These are phyloP conservation scores for Phalaenopsis hybrid DNA, from an alignment of 116 monocot genomes.

Conservation along the genomic window DNA sequence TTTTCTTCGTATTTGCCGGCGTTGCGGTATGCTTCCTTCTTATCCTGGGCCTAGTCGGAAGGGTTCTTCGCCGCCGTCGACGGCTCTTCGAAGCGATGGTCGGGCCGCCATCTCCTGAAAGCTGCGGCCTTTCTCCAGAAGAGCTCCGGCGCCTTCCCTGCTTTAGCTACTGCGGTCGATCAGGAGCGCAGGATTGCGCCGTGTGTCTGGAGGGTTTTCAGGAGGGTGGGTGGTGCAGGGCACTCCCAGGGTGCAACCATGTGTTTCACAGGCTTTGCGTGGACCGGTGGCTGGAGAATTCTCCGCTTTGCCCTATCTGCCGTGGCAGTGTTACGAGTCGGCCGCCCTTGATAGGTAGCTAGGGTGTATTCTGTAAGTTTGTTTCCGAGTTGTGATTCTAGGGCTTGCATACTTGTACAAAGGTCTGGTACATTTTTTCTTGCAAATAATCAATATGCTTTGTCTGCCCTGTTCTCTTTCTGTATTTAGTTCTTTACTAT, in stretches of 20 bases:
- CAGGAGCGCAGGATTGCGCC: slow-evolving; percentile 33
- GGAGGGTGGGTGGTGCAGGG: slow-evolving; percentile 49
- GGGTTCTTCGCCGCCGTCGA: slow-evolving; percentile 44
- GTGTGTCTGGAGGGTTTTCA: slow-evolving; percentile 61
- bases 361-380: slow-evolving; percentile 13
- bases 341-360: no score
- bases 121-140: slow-evolving; percentile 25
- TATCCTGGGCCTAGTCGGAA: slow-evolving; percentile 33
- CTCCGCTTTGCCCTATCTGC: slow-evolving; percentile 61
- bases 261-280: slow-evolving; percentile 65
- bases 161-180: slow-evolving; percentile 12
- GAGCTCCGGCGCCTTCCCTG: slow-evolving; percentile 38
- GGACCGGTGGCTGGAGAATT: slow-evolving; percentile 62
- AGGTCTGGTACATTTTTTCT: no score
- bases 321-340: slow-evolving; percentile 21
- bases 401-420: no score
- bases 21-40: slow-evolving; percentile 46
- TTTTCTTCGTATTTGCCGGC: slow-evolving; percentile 50
- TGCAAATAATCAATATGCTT: no score
- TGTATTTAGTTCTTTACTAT: no score
- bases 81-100: not conserved
- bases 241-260: slow-evolving; percentile 52
- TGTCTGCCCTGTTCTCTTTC: no score
- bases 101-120: not conserved
- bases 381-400: not conserved